Evolutionary conservation across 176 grass and related monocot species (phyloP), one percentile per base, ranked within the genome.

Genomic region (Poa annua): DNA sequence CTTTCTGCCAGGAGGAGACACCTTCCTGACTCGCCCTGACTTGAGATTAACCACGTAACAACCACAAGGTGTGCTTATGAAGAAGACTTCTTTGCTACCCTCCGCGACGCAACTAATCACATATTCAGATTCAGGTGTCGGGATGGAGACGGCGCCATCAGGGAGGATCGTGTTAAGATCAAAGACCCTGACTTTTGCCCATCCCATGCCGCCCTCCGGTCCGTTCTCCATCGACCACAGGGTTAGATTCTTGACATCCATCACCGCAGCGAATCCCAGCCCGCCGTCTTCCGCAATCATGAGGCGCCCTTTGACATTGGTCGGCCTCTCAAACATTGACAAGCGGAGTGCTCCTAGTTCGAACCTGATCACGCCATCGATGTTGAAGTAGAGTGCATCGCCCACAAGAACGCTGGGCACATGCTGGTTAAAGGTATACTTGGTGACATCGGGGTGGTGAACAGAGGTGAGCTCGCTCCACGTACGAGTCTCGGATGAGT

Each of bases 11-110:
- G 11, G 5, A 71, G 2, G 11, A 71, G 67, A 71, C 39, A 71
- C 38, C 67, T 45, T 71, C 12, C 6, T 47, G n/a, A 71, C 39
- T 47, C 13, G 0, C n/a, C 6, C 5, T 4, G 68, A 45, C 39
- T 71, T 71, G 68, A 71, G 39, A 47, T 71, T n/a, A 0, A 71
- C 11, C 68, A 71, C 47, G 39, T 71, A 45, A 71, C 68, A 42
- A 12, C 1, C n/a, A 25, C 0, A 22, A 3, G 29, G 2, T 29
- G 11, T 69, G 35, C 68, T 71, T 24, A 71, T 44, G 42, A 71
- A 71, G 14, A 71, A 47, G 68, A 71, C n/a, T 15, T 71, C n/a
- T 15, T 71, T 39, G n/a, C 39, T 71, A 22, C 68, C 68, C n/a
- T 71, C 68, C 12, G 68, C 39, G 1, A 47, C 3, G n/a, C 41